These are phyloP conservation scores for Kwoniella dejecticola DNA, from an alignment of 768 basidiomycete species.

Conservation along the genomic window DNA sequence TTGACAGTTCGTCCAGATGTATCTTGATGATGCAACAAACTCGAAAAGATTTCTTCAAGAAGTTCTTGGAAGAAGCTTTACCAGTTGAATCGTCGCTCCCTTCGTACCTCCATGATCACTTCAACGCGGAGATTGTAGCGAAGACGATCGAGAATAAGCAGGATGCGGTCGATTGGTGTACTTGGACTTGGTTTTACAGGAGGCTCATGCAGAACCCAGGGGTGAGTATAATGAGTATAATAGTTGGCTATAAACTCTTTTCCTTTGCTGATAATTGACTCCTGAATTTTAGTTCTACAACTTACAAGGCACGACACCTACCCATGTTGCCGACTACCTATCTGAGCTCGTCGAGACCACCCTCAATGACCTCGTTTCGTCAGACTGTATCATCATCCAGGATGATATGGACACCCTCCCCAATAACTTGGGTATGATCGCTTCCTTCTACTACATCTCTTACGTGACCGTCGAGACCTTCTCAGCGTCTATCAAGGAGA, in stretches of 20 bases:
- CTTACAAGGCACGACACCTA: constrained; percentile 83
- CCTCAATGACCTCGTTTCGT: constrained; percentile 83
- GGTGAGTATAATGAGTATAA: constrained; percentile 37
- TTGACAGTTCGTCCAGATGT: constrained; percentile 88
- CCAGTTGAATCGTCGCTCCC: constrained; percentile 95
- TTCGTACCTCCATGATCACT: constrained; percentile 92
- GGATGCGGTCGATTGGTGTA: constrained; percentile 85
- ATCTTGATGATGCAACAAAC: constrained; percentile 98
- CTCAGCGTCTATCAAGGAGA: constrained; percentile 89
- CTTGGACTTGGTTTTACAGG: constrained; percentile 97
- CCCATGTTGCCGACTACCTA: constrained; percentile 91
- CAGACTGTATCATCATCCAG: constrained; percentile 90
- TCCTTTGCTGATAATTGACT: not conserved
- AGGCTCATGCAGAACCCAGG: constrained; percentile 93
- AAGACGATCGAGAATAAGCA: constrained; percentile 99
- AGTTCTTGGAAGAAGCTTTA: constrained; percentile 94
- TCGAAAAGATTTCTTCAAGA: constrained; percentile 98
- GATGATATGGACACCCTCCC: constrained; percentile 84
- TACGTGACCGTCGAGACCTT: constrained; percentile 98
- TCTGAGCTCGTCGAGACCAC: constrained; percentile 96
- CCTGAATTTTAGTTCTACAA: constrained; percentile 51
- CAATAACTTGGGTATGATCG: constrained; percentile 97
- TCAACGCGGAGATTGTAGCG: constrained; percentile 96
- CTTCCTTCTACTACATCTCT: constrained; percentile 61
- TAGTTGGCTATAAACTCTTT: not conserved